These are phyloP conservation scores for Pseudocercospora macadamiae DNA, from an alignment of 2,329 filamentous ascomycete species.

Conservation along the genomic window DNA sequence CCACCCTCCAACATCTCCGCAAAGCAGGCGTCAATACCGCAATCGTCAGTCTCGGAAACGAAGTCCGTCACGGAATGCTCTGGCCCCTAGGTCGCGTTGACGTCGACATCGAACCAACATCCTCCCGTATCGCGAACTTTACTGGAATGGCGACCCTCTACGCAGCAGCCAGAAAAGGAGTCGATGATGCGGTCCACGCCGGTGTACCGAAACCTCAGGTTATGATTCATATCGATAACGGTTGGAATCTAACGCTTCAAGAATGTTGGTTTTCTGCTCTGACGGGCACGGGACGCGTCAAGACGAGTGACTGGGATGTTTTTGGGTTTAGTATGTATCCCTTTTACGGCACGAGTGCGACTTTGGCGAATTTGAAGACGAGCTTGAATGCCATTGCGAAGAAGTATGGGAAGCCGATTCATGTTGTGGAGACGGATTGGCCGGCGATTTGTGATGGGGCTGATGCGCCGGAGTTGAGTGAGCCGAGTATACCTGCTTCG, in stretches of 20 bases:
- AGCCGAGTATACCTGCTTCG: constrained; percentile 34
- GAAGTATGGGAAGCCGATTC: constrained; percentile 38
- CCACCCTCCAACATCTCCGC: constrained; percentile 45
- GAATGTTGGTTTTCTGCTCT: constrained; percentile 37
- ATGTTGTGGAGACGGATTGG: constrained; percentile 40
- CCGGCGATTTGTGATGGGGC: constrained; percentile 33
- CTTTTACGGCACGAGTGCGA: constrained; percentile 39
- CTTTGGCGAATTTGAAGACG: constrained; percentile 32
- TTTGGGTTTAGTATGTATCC: constrained; percentile 37
- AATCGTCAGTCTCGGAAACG: constrained; percentile 47
- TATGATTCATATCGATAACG: constrained; percentile 43
- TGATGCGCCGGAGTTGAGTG: constrained; percentile 36
- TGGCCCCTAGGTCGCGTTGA: constrained; percentile 42
- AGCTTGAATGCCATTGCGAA: constrained; percentile 32
- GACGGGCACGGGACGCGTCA: constrained; percentile 35
- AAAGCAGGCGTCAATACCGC: constrained; percentile 44
- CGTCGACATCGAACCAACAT: constrained; percentile 41
- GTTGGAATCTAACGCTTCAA: constrained; percentile 37
- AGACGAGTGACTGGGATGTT: constrained; percentile 35
- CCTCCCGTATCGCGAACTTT: constrained; percentile 39
- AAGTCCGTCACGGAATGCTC: constrained; percentile 44
- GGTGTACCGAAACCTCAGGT: constrained; percentile 38
- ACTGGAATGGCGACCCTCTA: constrained; percentile 39
- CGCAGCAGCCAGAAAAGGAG: constrained; percentile 35
- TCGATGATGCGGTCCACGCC: constrained; percentile 36